A percentile compares a stretch with the other conserved stretches of the same genome.
Conservation (phyloP, 1,284 basidiomycete genomes). For the Pyrrhoderma lamaoense region DNA sequence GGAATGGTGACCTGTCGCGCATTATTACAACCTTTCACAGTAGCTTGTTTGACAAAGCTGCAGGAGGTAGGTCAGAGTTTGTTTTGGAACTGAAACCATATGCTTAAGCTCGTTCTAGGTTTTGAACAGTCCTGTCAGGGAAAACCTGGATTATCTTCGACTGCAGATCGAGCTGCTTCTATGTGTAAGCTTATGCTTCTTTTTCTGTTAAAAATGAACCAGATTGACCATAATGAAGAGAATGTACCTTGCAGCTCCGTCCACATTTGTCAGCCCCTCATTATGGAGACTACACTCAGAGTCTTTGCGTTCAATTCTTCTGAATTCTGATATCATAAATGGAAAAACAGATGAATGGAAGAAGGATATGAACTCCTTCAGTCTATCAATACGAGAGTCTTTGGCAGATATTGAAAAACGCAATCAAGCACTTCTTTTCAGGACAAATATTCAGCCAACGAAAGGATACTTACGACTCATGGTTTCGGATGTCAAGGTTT, state of each 20-base stretch:
- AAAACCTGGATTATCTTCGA: constrained; percentile 52
- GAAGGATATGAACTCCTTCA: neutral
- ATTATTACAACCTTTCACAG: constrained; percentile 57
- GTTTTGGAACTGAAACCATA: neutral
- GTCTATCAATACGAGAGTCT: constrained; percentile 36
- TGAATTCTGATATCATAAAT: constrained; percentile 25
- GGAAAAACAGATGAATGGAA: constrained; percentile 29
- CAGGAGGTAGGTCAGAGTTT: constrained; percentile 46
- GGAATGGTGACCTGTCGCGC: constrained; percentile 64
- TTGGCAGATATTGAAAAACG: constrained; percentile 55
- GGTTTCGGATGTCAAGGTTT: constrained; percentile 69
- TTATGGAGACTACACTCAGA: constrained; percentile 50
- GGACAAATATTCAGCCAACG: constrained; percentile 51
- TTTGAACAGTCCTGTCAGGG: constrained; percentile 40
- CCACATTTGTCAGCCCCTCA: constrained; percentile 67
- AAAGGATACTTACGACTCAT: constrained; percentile 52
- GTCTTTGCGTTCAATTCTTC: constrained; percentile 23
- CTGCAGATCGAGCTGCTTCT: constrained; percentile 46
- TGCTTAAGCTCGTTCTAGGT: constrained; percentile 35
- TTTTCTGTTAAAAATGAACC: neutral
- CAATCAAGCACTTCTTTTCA: constrained; percentile 74
- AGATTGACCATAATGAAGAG: constrained; percentile 35
- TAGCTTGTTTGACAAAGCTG: constrained; percentile 59
- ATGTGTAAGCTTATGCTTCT: constrained; percentile 39
- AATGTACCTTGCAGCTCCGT: constrained; percentile 55